phyloP scores from a whole-genome alignment of 345 rosid species.

The Dipteronia dyeriana region DNA sequence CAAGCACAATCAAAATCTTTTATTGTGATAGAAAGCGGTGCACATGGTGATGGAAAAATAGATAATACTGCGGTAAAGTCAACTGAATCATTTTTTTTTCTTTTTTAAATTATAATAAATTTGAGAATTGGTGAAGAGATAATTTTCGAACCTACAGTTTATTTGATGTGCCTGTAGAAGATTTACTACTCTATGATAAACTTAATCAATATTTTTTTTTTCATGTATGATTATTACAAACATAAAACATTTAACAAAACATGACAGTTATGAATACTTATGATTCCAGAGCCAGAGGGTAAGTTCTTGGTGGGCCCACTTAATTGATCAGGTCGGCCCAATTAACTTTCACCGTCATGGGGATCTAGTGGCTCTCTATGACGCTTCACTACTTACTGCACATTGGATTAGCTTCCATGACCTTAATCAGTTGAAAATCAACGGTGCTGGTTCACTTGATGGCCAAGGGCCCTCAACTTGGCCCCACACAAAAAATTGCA shows the following conservation, averaged over 20 bases:
- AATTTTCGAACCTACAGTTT: too few species aligned
- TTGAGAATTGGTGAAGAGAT: too few species aligned
- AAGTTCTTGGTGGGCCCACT: slow-evolving; percentile 12
- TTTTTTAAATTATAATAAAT: too few species aligned
- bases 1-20: neutral
- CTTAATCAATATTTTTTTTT: too few species aligned
- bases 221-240: too few species aligned
- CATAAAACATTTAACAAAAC: too few species aligned
- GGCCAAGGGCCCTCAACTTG: slow-evolving; percentile 38
- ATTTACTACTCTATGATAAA: too few species aligned
- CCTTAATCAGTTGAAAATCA: slow-evolving; percentile 17
- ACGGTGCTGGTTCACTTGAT: slow-evolving; percentile 33
- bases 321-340: slow-evolving; percentile 22
- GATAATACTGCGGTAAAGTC: slow-evolving; percentile 20
- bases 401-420: slow-evolving; percentile 27
- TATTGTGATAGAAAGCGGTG: slow-evolving; percentile 24
- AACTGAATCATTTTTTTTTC: neutral
- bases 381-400: neutral
- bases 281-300: too few species aligned
- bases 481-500: slow-evolving; percentile 28
- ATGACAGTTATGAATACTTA: too few species aligned
- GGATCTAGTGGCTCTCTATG: slow-evolving; percentile 13
- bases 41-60: slow-evolving; percentile 24
- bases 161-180: too few species aligned
- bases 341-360: slow-evolving; percentile 15